Percentiles rank a stretch among this genome's conserved stretches.
These are phyloP conservation scores for Fusarium siculi DNA, from an alignment of 2,329 filamentous ascomycete species.

Conservation along the genomic window DNA sequence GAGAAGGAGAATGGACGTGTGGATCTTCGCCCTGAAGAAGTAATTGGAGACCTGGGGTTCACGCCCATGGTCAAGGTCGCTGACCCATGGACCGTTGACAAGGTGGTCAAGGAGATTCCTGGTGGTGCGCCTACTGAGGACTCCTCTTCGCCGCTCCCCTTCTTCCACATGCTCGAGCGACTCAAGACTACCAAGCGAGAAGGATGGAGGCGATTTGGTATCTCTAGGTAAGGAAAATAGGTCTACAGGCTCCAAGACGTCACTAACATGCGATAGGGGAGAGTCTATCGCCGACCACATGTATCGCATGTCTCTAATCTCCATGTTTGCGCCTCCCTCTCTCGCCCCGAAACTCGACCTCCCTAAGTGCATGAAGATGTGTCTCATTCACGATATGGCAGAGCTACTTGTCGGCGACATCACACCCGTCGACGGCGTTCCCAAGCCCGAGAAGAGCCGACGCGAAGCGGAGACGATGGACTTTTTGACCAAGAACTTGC, in stretches of 20 bases:
- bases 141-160: slow-evolving; percentile 80
- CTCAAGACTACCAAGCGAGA: slow-evolving; percentile 97
- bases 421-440: slow-evolving; percentile 87
- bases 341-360: slow-evolving; percentile 80
- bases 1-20: slow-evolving; percentile 32
- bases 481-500: slow-evolving; percentile 78
- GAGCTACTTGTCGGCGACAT: slow-evolving; percentile 96
- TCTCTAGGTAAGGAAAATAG: slow-evolving; percentile 60
- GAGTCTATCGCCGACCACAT: slow-evolving; percentile 98
- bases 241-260: accelerated
- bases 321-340: slow-evolving; percentile 85
- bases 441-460: slow-evolving; percentile 88
- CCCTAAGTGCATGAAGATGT: slow-evolving; percentile 90
- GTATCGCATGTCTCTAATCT: slow-evolving; percentile 99
- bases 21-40: slow-evolving; percentile 30
- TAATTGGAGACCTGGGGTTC: slow-evolving; percentile 47
- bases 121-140: slow-evolving; percentile 65
- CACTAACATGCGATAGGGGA: slow-evolving; percentile 59
- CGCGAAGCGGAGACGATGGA: slow-evolving; percentile 93
- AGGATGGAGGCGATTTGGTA: slow-evolving; percentile 91
- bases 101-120: slow-evolving; percentile 73
- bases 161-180: slow-evolving; percentile 93
- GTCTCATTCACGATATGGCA: slow-evolving; percentile 96
- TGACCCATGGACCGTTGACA: slow-evolving; percentile 65
- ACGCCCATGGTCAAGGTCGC: slow-evolving; percentile 53